Evolutionary conservation across 2,329 filamentous ascomycete genomes (phyloP).

Genomic region (Davidsoniella neocaledoniae): DNA sequence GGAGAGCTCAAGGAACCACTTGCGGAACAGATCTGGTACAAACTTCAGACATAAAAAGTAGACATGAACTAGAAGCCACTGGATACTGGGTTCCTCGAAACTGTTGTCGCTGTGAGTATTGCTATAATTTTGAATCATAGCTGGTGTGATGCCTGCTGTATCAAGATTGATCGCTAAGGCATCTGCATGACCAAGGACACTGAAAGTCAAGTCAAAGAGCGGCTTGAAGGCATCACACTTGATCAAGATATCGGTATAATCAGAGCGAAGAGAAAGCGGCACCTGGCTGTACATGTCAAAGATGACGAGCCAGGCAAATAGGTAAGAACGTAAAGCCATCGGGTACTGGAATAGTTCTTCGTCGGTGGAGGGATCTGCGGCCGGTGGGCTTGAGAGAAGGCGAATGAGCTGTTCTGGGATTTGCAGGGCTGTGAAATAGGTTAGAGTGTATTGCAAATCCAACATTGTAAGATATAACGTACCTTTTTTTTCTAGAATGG

Average conservation of each 20-base stretch:
- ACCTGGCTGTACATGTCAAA: conserved; percentile 71
- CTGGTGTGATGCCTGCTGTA: conserved; percentile 40
- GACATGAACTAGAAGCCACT: conserved; percentile 71
- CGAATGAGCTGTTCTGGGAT: not conserved
- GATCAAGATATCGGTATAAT: conserved; percentile 68
- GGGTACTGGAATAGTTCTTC: conserved; percentile 54
- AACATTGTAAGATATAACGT: conserved; percentile 15
- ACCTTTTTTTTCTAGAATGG: conserved; percentile 50
- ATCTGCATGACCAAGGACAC: conserved; percentile 64
- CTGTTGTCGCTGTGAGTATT: conserved; percentile 37
- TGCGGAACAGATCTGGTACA: conserved; percentile 60
- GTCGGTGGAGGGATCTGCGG: conserved; percentile 41
- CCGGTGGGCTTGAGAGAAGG: not conserved
- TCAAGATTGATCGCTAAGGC: conserved; percentile 60
- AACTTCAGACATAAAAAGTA: conserved; percentile 71
- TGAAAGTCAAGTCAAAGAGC: conserved; percentile 64
- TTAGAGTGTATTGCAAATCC: not conserved
- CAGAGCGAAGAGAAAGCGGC: conserved; percentile 64
- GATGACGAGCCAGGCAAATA: conserved; percentile 76
- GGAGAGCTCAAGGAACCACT: conserved; percentile 70
- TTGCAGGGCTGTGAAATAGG: too few relatives aligned
- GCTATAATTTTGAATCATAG: conserved; percentile 40
- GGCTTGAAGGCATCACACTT: conserved; percentile 50
- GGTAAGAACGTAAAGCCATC: conserved; percentile 54
- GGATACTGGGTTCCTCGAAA: conserved; percentile 52